Base-by-base conservation (phyloP, 2,329 filamentous ascomycete genomes). In the Trichophyton schoenleinii region DNA sequence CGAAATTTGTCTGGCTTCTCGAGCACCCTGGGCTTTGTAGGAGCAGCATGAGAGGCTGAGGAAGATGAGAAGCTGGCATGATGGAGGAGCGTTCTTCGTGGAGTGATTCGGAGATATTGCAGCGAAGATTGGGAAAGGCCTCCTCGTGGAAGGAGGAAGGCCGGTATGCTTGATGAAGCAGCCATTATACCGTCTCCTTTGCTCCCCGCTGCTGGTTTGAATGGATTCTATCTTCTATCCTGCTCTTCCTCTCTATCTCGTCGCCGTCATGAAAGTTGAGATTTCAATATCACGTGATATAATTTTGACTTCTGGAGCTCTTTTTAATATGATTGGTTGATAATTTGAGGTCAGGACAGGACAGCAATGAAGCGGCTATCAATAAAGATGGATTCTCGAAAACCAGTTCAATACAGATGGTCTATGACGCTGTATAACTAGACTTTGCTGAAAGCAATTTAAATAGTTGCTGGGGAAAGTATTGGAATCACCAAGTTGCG, bases 1-100 rank as follows among this genome's bases (percentile, higher is more conserved):
- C 89, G 89, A 80, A 96, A 97, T 72, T 87, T 88, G 69, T 88
- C 82, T 25, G 92, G 92, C 74, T 96, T 90, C 68, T 89, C 89
- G 66, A 99, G 85, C 3, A 90, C 82, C 64, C 86, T 61, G 53
- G 22, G 15, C 31, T 58, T 44, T 38, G 25, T 57, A 6, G 20
- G 34, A 4, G 57, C 31, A 42, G 58, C 63, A 22, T 44, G 22
- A 20, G 61, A 59, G 20, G 66, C 63, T 7, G 67, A 64, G 38
- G 67, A 57, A 18, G 64, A 62, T 61, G 67, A 67, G 57, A 60
- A 65, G 9, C 65, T 61, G 60, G 64, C 64, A 34, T 63, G 65
- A 63, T 65, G 63, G 55, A 70, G 64, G 48, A 67, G 68, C 55
- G 53, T 60, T 62, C 48, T 60, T 46, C 11, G 58, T 28, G 60